Evolutionary conservation across 1,139 yeast genomes (phyloP).

Genomic region (Tardiomyces depauwii): DNA sequence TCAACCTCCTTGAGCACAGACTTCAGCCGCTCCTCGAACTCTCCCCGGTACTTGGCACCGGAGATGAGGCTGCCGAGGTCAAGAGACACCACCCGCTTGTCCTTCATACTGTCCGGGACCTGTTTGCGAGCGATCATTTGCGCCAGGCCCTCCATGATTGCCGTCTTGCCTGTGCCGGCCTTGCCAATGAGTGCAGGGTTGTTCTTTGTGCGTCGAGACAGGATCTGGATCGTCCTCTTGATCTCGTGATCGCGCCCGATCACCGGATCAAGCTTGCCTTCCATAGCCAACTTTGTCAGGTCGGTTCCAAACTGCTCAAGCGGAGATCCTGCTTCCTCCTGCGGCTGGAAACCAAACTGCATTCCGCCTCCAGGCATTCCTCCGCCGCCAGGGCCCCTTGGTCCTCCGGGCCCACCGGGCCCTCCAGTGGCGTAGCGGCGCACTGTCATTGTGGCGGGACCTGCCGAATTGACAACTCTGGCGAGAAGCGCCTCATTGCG

Average conservation of each 20-base stretch:
- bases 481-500: not conserved
- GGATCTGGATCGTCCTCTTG: conserved; percentile 79
- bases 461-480: not conserved
- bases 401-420: not conserved
- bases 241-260: conserved; percentile 96
- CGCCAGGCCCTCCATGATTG: conserved; percentile 92
- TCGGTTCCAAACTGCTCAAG: conserved; percentile 56
- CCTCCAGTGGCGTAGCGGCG: not conserved
- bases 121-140: conserved; percentile 84
- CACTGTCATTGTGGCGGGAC: not conserved
- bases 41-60: conserved; percentile 93
- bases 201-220: conserved; percentile 86
- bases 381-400: not conserved
- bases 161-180: conserved; percentile 98
- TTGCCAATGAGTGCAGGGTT: conserved; percentile 90
- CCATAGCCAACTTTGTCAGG: conserved; percentile 72
- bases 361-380: not conserved
- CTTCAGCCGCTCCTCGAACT: conserved; percentile 85
- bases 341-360: not conserved
- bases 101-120: conserved; percentile 89
- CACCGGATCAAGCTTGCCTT: conserved; percentile 91
- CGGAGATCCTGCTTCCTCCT: conserved; percentile 43
- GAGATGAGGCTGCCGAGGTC: conserved; percentile 86
- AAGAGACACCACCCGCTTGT: conserved; percentile 68
- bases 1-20: conserved; percentile 79